Evolutionary conservation across 2,329 filamentous ascomycete genomes (phyloP).

Genomic region (Didymella sp.): DNA sequence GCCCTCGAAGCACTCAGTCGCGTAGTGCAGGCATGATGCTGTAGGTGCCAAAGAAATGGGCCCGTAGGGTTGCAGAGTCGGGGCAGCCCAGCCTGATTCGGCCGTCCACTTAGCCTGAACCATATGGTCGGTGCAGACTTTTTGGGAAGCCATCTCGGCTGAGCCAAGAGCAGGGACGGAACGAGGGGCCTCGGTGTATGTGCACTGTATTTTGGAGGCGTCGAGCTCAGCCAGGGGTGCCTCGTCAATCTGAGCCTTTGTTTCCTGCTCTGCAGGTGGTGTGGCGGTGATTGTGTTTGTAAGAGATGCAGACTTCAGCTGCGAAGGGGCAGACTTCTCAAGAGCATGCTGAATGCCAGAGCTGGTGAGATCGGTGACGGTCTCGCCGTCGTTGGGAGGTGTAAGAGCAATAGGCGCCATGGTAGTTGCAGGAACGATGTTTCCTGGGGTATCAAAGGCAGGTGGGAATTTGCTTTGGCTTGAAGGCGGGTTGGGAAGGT

Average conservation of each 20-base stretch:
- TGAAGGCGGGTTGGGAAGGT: conserved; percentile 8
- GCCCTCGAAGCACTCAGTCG: conserved; percentile 90
- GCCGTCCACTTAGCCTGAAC: conserved; percentile 73
- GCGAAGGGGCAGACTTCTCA: conserved; percentile 40
- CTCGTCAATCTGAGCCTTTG: conserved; percentile 22
- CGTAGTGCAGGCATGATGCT: conserved; percentile 83
- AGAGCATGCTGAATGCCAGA: conserved; percentile 44
- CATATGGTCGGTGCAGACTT: conserved; percentile 84
- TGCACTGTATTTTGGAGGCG: conserved; percentile 53
- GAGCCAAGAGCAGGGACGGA: conserved; percentile 52
- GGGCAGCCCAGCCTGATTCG: conserved; percentile 72
- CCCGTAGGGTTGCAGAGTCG: conserved; percentile 78
- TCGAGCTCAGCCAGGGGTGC: conserved; percentile 51
- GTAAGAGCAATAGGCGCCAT: conserved; percentile 47
- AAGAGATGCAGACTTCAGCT: conserved; percentile 36
- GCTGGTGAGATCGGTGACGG: conserved; percentile 40
- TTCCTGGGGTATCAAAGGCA: conserved; percentile 5
- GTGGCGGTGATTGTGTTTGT: conserved; percentile 35
- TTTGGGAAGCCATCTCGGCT: conserved; percentile 50
- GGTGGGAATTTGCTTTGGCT: conserved; percentile 1
- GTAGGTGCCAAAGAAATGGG: conserved; percentile 80
- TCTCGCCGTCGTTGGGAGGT: conserved; percentile 37
- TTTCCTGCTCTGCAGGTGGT: conserved; percentile 29
- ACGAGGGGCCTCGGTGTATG: conserved; percentile 52
- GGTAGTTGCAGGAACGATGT: conserved; percentile 1